Percentiles rank a stretch among this genome's conserved stretches.
phyloP scores from a whole-genome alignment of 2,329 filamentous ascomycete species.

The Trichoderma breve region DNA sequence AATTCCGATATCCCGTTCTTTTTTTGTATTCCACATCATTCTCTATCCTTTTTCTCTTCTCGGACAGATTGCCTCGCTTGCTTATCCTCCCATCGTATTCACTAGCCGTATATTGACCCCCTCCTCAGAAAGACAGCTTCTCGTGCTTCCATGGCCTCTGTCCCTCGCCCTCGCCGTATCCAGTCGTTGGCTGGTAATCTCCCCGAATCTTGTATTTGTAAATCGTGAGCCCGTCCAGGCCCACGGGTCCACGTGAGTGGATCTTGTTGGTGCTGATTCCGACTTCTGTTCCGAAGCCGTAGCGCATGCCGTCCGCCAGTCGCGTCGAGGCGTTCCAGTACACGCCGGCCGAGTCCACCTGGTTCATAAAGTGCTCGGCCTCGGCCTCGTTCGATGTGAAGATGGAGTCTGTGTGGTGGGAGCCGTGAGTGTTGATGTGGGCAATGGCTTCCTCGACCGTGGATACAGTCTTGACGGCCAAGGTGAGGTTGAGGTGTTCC shows the following conservation, averaged over 20 bases:
- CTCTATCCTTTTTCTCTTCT: neutral
- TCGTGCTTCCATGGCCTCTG: conserved; percentile 61
- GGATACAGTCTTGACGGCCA: conserved; percentile 79
- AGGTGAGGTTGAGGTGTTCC: conserved; percentile 80
- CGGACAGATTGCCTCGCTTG: neutral
- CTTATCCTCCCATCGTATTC: neutral
- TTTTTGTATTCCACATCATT: neutral
- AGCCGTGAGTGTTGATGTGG: conserved; percentile 91
- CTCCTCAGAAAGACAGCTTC: conserved; percentile 42
- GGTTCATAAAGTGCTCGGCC: conserved; percentile 80
- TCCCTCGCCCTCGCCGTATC: conserved; percentile 66
- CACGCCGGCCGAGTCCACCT: conserved; percentile 84
- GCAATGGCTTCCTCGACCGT: conserved; percentile 68
- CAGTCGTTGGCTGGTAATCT: conserved; percentile 74
- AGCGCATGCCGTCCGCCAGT: conserved; percentile 94
- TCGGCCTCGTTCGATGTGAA: conserved; percentile 65
- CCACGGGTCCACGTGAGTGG: conserved; percentile 88
- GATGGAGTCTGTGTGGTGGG: conserved; percentile 91
- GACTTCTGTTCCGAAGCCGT: conserved; percentile 96
- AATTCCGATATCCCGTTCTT: neutral
- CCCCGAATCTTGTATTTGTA: conserved; percentile 95
- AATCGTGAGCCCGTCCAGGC: conserved; percentile 90
- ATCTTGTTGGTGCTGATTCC: conserved; percentile 99
- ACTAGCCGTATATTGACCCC: neutral
- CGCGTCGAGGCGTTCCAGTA: conserved; percentile 97